Evolutionary conservation across 1,284 basidiomycete species (phyloP).

Genomic region (Puccinia horiana): DNA sequence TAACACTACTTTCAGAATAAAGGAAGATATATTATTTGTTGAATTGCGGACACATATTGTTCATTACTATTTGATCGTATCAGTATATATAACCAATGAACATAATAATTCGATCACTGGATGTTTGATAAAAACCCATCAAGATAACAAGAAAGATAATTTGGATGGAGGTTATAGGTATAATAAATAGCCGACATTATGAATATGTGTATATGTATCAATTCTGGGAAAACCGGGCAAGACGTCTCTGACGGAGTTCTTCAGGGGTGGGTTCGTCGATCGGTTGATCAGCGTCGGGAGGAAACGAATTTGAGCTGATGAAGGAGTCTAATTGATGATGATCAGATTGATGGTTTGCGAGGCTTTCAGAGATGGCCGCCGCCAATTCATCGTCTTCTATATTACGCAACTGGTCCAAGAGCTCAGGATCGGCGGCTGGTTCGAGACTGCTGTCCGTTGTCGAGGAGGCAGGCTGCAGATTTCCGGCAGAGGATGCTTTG

Average conservation of each 20-base stretch:
- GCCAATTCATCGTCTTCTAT: slow-evolving; percentile 29
- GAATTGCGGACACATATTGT: no score
- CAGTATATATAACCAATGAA: no score
- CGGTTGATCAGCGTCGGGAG: not conserved
- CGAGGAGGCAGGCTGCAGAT: not conserved
- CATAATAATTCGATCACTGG: no score
- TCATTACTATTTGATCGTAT: no score
- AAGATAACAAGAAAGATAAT: no score
- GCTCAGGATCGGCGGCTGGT: not conserved
- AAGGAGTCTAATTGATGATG: not conserved
- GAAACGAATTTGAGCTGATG: not conserved
- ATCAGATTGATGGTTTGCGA: not conserved
- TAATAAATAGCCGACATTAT: not conserved
- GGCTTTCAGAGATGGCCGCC: slow-evolving; percentile 36
- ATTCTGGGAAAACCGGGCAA: slow-evolving; percentile 41
- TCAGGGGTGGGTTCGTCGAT: slow-evolving; percentile 46
- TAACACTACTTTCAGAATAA: no score
- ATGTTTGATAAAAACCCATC: no score
- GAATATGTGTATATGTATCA: not conserved
- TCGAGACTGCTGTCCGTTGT: not conserved
- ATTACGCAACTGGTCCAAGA: not conserved
- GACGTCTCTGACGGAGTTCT: slow-evolving; percentile 30
- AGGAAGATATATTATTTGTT: no score
- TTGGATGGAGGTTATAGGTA: not conserved
- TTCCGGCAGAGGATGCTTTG: not conserved